phyloP scores from a whole-genome alignment of 2,329 filamentous ascomycete species.

The Pseudogymnoascus destructans region DNA sequence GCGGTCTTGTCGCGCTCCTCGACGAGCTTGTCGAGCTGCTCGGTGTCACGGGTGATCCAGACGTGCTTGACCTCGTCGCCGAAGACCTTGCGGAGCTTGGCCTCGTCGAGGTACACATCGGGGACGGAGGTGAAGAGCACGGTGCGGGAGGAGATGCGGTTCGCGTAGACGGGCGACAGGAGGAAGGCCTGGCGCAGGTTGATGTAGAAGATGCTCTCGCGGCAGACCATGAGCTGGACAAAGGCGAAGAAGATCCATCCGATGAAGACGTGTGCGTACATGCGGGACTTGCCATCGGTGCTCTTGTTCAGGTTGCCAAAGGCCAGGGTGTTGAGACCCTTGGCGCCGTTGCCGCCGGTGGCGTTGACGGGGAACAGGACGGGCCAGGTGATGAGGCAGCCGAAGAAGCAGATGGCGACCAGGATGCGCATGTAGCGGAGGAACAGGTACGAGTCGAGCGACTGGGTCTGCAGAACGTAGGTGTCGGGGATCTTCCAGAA shows the following conservation, averaged over 20 bases:
- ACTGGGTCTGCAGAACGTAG: conserved; percentile 78
- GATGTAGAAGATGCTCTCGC: conserved; percentile 84
- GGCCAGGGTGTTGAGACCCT: conserved; percentile 63
- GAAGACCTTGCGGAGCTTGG: conserved; percentile 67
- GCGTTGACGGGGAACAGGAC: conserved; percentile 75
- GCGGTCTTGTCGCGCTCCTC: conserved; percentile 69
- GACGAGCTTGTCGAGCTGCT: conserved; percentile 67
- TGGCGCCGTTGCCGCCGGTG: conserved; percentile 54
- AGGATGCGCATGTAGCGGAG: conserved; percentile 75
- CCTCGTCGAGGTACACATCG: conserved; percentile 60
- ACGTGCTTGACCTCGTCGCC: conserved; percentile 68
- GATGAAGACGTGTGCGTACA: conserved; percentile 64
- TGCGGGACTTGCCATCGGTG: conserved; percentile 41
- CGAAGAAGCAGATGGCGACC: conserved; percentile 68
- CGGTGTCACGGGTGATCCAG: conserved; percentile 70
- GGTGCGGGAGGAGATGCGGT: conserved; percentile 77
- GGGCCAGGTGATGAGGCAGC: conserved; percentile 75
- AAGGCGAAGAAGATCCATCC: conserved; percentile 79
- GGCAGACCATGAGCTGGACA: conserved; percentile 74
- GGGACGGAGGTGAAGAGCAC: conserved; percentile 84
- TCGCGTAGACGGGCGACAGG: conserved; percentile 69
- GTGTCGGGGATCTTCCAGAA: conserved; percentile 61
- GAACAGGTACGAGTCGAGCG: conserved; percentile 83
- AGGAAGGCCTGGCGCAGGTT: conserved; percentile 88
- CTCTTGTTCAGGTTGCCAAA: conserved; percentile 59